Evolutionary conservation across 2,329 filamentous ascomycete species (phyloP), one percentile per base, ranked within the genome.

Genomic region (Botrytis fabae): DNA sequence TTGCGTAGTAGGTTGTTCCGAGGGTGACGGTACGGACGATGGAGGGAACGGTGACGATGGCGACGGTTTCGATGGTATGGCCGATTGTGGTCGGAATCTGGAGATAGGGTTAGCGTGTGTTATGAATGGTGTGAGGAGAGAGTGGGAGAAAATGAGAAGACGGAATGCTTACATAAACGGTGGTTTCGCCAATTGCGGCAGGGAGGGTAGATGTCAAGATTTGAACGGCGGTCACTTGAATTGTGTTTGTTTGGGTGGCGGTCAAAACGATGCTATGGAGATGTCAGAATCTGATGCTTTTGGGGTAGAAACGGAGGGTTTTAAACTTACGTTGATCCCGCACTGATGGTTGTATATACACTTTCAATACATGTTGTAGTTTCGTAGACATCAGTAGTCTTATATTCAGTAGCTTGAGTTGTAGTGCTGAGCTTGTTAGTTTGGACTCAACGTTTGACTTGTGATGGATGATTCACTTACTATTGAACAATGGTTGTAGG

Each of bases 161-260:
- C 35, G 18, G 51, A 60, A 48, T 35, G 14, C 71, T 59, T 48
- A 71, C 72, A 22, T 65, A 73, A 32, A 73, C 73, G 0, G 78
- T 80, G 10, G 73, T 73, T 64, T 78, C 75, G 1, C 75, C 76
- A 25, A 77, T 80, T 16, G 77, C 78, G 5, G 77, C 73, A 51
- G 77, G 75, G 9, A 72, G 16, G 7, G 76, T 80, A 25, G 73
- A 65, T 8, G 78, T 80, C 8, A 80, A 46, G 1, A 76, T 78
- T 54, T 77, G 76, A 10, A 72, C 69, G 10, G 74, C 82, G 73
- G 86, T 84, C 46, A 85, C 73, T 75, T 85, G 81, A 18, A 80
- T 76, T 59, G 83, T 81, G 65, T 84, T 83, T n/a, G 82, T 78
- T 25, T 84, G 82, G 71, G 84, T 86, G 38, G 83, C 80, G 0